Evolutionary conservation across 1,139 yeast species (phyloP), one percentile per base, ranked within the genome.

Genomic region (Tardiomyces digboiensis): DNA sequence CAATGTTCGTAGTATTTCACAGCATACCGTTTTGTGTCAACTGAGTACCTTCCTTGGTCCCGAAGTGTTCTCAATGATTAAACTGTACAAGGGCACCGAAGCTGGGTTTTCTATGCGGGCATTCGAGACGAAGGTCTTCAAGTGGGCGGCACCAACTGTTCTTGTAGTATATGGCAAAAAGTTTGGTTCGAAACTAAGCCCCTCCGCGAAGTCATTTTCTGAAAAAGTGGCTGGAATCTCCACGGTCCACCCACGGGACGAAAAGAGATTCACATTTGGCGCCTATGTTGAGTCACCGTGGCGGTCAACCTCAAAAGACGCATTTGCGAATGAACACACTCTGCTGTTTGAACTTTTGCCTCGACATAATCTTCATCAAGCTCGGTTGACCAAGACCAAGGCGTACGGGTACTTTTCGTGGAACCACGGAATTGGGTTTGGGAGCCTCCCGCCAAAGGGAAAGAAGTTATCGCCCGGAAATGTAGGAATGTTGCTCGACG

Each of bases 81-180:
- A 75, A 53, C 70, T 89, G 7, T 89, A 82, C 55, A 70, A 76
- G 13, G 97, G 95, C 0, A 69, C 88, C 5, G 77, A 75, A 42
- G 72, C 80, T 19, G 97, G 97, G 1, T 89, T 84, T 57, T 85
- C 96, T 0, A 83, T 89, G 72, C 67, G 95, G 39, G 82, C 96
- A 0, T 73, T 89, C 47, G 95, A 89, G 61, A 75, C 82, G 49
- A 86, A 82, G 52, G 85, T 82, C 0, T 81, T 86, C 66, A 86
- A 87, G 57, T 89, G 97, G 96, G 79, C 76, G 52, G 94, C 95
- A 0, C 95, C 96, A 0, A 78, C 96, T 0, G 59, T 87, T 2
- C 52, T 89, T 12, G 51, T 89, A 0, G 71, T 89, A 0, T 74
- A 78, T 3, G 97, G 97, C 0, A 73, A 70, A 52, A 57, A 49